Evolutionary conservation across 805 yeast species (phyloP), one percentile per base, ranked within the genome.

Genomic region (Kuraishia piskuri): DNA sequence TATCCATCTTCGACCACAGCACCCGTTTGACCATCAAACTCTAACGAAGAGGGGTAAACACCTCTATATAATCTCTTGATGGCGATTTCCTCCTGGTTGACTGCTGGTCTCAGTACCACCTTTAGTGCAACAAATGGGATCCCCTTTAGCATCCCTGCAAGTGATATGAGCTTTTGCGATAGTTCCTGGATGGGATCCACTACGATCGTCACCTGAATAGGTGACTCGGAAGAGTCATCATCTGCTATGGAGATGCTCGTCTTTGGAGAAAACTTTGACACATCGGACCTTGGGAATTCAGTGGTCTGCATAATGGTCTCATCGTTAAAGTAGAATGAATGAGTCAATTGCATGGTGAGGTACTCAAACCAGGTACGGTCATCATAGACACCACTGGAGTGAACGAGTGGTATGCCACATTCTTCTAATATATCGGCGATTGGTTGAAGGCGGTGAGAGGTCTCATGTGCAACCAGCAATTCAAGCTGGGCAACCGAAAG

Each of bases 141-240:
- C 0, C 78, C 58, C n/a, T 72, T 64, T 9, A 71, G 61, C 36
- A 61, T 19, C 2, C 64, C 59, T 2, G 68, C 62, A 19, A 86
- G 63, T 0, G 85, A 69, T 0, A 86, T 59, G 8, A 82, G 61
- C 50, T 78, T 79, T 61, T 89, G 98, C 0, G 95, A 78, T 17
- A 70, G 60, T 58, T 86, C 91, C 55, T 79, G 78, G 1, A 82
- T 66, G 1, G 98, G 97, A 63, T 94, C 90, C 45, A 88, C 61
- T 1, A 87, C 67, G 0, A 87, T 70, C 3, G 79, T 66, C 3
- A 90, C 61, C 56, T 86, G 86, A 21, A 90, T 40, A 4, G 51
- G 17, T 2, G 54, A 19, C 31, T 72, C 55, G 1, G 71, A 57
- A 31, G 14, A 7, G 17, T 31, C 40, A 31, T 5, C 9, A 12